Base-by-base conservation (phyloP, 2,329 filamentous ascomycete genomes). In the Bisporella sp. region DNA sequence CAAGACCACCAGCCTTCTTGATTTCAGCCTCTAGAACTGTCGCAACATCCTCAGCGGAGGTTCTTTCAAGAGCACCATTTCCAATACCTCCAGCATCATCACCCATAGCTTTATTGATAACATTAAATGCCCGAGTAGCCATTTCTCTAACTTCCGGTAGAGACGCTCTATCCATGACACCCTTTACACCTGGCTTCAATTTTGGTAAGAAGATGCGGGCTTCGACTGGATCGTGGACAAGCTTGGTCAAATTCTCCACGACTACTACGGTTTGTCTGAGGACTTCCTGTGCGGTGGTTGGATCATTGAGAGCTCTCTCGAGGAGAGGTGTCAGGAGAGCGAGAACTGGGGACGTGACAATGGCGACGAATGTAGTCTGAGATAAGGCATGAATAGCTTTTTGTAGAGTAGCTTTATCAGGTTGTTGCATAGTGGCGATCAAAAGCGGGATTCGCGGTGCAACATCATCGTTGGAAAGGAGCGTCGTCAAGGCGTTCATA, bases 301-400 rank as follows among this genome's bases (percentile, higher is more conserved):
- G 93, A 54, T 85, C 92, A 75, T 96, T 96, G 54, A 99, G 79
- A 13, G 91, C 89, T 60, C 93, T 86, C 73, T 97, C 93, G 31
- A 99, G 82, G 59, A 97, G 85, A 43, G 93, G 93, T 1, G 93
- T 99, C 49, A 99, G 79, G 50, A 99, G 82, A 13, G 93, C 93
- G 51, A 99, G 81, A 5, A 97, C 92, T 7, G 93, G 93, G 6
- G 92, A 96, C 9, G 90, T 96, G 61, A 99, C 93, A 57, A 95
- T 79, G 50, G 93, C 91, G 48, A 99, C 93, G 61, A 99, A 99
- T n/a, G 93, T 99, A 8, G 93, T 99, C 73, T 95, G 89, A 4
- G 91, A 96, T 43, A 99, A 77, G 43, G 91, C 93, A 66, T 96
- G 93, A 58, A 99, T 97, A 32, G 93, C 91, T 75, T 96, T 96